Evolutionary conservation across 2,329 filamentous ascomycete genomes (phyloP).

Genomic region (Xylaria sp.): DNA sequence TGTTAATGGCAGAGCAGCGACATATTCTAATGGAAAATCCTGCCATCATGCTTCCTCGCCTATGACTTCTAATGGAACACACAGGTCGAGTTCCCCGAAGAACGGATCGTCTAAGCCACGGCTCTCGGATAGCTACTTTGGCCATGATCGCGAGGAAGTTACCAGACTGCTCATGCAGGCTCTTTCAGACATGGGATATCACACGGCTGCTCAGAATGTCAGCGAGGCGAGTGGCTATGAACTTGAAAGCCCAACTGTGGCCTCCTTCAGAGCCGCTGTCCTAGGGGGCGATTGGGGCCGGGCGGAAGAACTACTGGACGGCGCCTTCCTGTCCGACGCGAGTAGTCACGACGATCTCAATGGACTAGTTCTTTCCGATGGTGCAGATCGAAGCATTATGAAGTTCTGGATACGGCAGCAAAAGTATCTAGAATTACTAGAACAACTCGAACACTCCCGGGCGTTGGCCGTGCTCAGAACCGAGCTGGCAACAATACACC

Average conservation of each 20-base stretch:
- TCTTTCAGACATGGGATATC: conserved; percentile 81
- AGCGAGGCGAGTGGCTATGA: conserved; percentile 79
- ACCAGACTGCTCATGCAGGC: conserved; percentile 90
- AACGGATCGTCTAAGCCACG: conserved; percentile 49
- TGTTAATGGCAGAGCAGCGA: conserved; percentile 50
- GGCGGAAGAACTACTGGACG: conserved; percentile 76
- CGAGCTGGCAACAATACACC: conserved; percentile 81
- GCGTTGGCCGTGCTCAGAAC: conserved; percentile 79
- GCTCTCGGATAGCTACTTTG: conserved; percentile 55
- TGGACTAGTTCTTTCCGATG: conserved; percentile 69
- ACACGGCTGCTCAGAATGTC: conserved; percentile 66
- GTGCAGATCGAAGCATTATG: conserved; percentile 73
- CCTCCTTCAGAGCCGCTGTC: conserved; percentile 78
- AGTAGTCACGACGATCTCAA: conserved; percentile 35
- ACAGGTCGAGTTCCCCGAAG: conserved; percentile 41
- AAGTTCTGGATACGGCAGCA: conserved; percentile 85
- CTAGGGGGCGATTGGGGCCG: conserved; percentile 74
- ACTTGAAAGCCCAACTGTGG: conserved; percentile 78
- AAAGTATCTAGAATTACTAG: conserved; percentile 88
- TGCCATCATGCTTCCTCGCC: conserved; percentile 39
- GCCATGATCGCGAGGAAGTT: conserved; percentile 87
- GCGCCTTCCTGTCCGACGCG: conserved; percentile 38
- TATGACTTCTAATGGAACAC: conserved; percentile 42
- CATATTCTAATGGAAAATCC: conserved; percentile 53
- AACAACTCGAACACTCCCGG: conserved; percentile 63